Percentiles rank a stretch among this genome's conserved stretches.
These are phyloP conservation scores for Botrytis elliptica DNA, from an alignment of 2,329 filamentous ascomycete genomes.

Conservation along the genomic window DNA sequence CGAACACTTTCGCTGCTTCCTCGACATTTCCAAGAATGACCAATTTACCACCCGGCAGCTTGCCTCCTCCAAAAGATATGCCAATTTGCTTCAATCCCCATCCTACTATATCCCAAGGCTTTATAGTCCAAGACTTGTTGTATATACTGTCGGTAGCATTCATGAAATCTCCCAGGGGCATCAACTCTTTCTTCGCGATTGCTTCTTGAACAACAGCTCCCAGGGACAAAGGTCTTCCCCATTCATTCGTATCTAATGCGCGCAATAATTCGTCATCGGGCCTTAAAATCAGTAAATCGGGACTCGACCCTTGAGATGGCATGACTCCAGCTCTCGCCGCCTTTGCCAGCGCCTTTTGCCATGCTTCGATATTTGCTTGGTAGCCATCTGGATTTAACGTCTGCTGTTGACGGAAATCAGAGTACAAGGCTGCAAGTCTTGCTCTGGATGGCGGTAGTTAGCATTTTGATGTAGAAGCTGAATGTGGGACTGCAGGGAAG, in stretches of 20 bases:
- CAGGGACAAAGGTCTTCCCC: constrained; percentile 77
- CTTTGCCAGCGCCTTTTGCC: constrained; percentile 71
- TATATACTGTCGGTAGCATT: constrained; percentile 68
- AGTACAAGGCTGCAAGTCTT: constrained; percentile 82
- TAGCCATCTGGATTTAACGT: constrained; percentile 84
- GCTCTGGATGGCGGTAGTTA: constrained; percentile 48
- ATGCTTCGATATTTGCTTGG: constrained; percentile 73
- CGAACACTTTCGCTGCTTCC: constrained; percentile 55
- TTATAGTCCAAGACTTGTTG: constrained; percentile 65
- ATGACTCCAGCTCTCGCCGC: constrained; percentile 61
- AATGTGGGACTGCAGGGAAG: background rate
- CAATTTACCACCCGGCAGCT: constrained; percentile 59
- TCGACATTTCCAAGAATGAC: constrained; percentile 65
- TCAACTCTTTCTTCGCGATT: constrained; percentile 63
- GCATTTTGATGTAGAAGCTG: constrained; percentile 13
- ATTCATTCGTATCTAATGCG: constrained; percentile 72
- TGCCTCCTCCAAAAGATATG: constrained; percentile 53
- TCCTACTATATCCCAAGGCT: constrained; percentile 67
- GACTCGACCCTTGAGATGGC: constrained; percentile 45
- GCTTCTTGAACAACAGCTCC: constrained; percentile 77
- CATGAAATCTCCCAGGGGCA: constrained; percentile 70
- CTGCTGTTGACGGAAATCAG: constrained; percentile 74
- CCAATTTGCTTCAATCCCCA: constrained; percentile 76
- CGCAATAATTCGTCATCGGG: constrained; percentile 64
- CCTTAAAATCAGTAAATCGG: constrained; percentile 52